Percentiles rank a stretch among this genome's conserved stretches.
These are phyloP conservation scores for Leccinum ponderosum DNA, from an alignment of 1,284 basidiomycete genomes.

Conservation along the genomic window DNA sequence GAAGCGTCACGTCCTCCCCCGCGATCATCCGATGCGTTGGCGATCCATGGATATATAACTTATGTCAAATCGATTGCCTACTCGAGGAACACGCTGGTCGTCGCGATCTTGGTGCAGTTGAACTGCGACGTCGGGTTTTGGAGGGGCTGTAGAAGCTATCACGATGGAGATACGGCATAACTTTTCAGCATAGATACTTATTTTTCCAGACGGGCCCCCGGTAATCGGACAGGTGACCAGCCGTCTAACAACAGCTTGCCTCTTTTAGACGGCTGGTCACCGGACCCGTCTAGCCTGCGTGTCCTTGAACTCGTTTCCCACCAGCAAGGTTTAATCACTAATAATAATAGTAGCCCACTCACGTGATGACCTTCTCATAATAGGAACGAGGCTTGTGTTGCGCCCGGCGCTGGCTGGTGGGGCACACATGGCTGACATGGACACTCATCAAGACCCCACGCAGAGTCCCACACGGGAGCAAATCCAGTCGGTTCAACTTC, in stretches of 20 bases:
- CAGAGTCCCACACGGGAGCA: not conserved
- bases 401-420: not conserved
- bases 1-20: slow-evolving; percentile 52
- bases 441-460: not conserved
- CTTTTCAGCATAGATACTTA: not conserved
- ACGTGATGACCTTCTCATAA: not conserved
- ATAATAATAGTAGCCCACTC: not conserved
- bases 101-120: slow-evolving; percentile 74
- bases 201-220: not conserved
- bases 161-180: not conserved
- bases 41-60: slow-evolving; percentile 66
- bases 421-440: not conserved
- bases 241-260: too few relatives aligned
- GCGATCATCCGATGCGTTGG: slow-evolving; percentile 69
- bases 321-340: not conserved
- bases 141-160: slow-evolving; percentile 14
- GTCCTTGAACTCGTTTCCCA: not conserved
- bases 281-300: too few relatives aligned
- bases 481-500: not conserved
- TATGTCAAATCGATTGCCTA: slow-evolving; percentile 80
- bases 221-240: too few relatives aligned
- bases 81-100: slow-evolving; percentile 71
- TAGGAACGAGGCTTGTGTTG: not conserved
- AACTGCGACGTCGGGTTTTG: slow-evolving; percentile 67
- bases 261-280: too few relatives aligned